Base-by-base conservation (phyloP, 1,139 yeast species). In the Diutina rugosa region DNA sequence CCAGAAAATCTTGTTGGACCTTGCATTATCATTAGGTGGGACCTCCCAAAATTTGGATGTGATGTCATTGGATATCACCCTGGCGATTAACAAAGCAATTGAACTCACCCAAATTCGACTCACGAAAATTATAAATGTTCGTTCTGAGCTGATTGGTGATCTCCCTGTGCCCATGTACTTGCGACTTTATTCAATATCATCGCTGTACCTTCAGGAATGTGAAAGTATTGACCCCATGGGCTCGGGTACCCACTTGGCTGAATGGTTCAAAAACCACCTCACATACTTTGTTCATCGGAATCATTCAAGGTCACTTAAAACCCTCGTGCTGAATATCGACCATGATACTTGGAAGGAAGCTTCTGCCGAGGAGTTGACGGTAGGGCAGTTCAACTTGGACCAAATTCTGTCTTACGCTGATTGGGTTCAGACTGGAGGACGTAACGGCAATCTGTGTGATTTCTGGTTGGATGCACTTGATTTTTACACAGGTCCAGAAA, bases 271-370 rank as follows among this genome's bases (percentile, higher is more conserved):
- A n/a, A 77, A 79, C 55, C 96, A 89, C 62, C 76, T 87, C 9
- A 80, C 77, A 58, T 78, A 79, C 59, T 90, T 82, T 64, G 71
- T 84, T 51, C 76, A 75, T 54, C 73, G 83, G 53, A 78, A 80
- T 63, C 90, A 87, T 63, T 77, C 78, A 58, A 73, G 75, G 21
- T 73, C 80, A 41, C 67, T 82, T 57, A 74, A 71, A 56, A 64
- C 65, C 21, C 69, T 87, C 54, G 72, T 79, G 10, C 66, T 67
- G 3, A 72, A 74, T 18, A 74, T 89, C 61, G 93, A 87, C 57
- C 73, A 73, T 56, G 98, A 91, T 62, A 72, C 73, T 26, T 93
- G 99, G 99, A 82, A 80, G 57, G 96, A 91, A 58, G 79, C 69
- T 0, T 67, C 65, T 45, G 49, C 61, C 0, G 57, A 56, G 2